Evolutionary conservation across 441 rosid genomes (phyloP).

Genomic region (Pelargonium cotyledonis): DNA sequence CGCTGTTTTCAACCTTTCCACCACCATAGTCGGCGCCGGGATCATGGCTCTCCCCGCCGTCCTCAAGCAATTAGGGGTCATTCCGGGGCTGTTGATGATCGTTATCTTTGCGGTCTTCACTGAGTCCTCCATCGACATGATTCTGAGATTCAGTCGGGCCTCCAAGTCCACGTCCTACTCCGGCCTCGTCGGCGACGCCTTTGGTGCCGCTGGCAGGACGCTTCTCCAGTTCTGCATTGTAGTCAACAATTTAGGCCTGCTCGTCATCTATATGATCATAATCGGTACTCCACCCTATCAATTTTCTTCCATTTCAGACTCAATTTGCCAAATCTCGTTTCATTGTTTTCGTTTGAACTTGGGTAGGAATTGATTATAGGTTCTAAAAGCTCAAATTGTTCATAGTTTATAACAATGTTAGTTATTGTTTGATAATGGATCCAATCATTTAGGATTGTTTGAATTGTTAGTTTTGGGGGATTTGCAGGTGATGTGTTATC

Average conservation of each 20-base stretch:
- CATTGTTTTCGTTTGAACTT: constrained; percentile 1
- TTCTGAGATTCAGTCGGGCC: constrained; percentile 46
- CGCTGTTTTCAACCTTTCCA: constrained; percentile 58
- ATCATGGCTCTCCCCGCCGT: constrained; percentile 62
- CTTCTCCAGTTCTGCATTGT: constrained; percentile 52
- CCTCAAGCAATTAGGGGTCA: constrained; percentile 47
- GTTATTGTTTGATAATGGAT: not conserved
- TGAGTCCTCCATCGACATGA: constrained; percentile 41
- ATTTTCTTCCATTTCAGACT: not conserved
- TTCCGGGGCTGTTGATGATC: constrained; percentile 47
- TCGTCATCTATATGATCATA: constrained; percentile 57
- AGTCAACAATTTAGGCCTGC: constrained; percentile 57
- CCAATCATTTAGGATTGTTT: not conserved
- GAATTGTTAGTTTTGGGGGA: constrained; percentile 1
- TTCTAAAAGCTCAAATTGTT: no score
- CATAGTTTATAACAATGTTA: no score
- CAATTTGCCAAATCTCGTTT: not conserved
- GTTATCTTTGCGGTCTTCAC: constrained; percentile 39
- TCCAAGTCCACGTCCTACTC: constrained; percentile 43
- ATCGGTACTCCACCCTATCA: constrained; percentile 26
- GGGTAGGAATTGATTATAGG: no score
- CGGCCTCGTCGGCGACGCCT: constrained; percentile 43
- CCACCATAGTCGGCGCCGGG: constrained; percentile 58
- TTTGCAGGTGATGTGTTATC: constrained; percentile 55
- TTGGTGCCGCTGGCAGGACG: constrained; percentile 38